phyloP scores from a whole-genome alignment of 2,329 filamentous ascomycete genomes.

The Colletotrichum tropicale region DNA sequence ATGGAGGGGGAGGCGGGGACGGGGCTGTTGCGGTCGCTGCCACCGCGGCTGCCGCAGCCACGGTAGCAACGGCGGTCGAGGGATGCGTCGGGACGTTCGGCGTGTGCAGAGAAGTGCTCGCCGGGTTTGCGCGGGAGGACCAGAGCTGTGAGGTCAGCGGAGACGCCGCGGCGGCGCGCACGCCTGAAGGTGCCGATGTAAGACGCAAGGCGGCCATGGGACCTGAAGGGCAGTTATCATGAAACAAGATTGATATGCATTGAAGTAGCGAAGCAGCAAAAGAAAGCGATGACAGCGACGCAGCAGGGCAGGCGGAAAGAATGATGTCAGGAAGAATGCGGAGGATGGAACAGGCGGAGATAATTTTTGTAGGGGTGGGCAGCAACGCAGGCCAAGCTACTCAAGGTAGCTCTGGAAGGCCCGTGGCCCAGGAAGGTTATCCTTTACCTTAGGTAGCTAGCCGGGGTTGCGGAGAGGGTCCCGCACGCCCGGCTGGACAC shows the following conservation, averaged over 20 bases:
- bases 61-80: not conserved
- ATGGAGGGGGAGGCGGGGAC: not conserved
- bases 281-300: not conserved
- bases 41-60: not conserved
- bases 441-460: not conserved
- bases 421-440: not conserved
- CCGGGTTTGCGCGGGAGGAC: not conserved
- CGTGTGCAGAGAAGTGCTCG: not conserved
- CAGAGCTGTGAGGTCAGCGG: constrained; percentile 6
- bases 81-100: not conserved
- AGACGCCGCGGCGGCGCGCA: constrained; percentile 2
- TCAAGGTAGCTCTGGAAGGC: not conserved
- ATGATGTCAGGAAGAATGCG: constrained; percentile 2
- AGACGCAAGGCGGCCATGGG: constrained; percentile 16
- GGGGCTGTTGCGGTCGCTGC: not conserved
- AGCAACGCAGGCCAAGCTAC: not conserved
- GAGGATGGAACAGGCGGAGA: not conserved
- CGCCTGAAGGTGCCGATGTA: not conserved
- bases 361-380: not conserved
- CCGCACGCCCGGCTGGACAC: not conserved
- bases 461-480: constrained; percentile 4
- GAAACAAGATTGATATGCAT: not conserved
- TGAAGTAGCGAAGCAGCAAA: not conserved
- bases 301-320: not conserved
- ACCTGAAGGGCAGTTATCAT: not conserved